Evolutionary conservation across 192 early-diverging fungal genomes (phyloP).

Genomic region (Gonapodya prolifera): DNA sequence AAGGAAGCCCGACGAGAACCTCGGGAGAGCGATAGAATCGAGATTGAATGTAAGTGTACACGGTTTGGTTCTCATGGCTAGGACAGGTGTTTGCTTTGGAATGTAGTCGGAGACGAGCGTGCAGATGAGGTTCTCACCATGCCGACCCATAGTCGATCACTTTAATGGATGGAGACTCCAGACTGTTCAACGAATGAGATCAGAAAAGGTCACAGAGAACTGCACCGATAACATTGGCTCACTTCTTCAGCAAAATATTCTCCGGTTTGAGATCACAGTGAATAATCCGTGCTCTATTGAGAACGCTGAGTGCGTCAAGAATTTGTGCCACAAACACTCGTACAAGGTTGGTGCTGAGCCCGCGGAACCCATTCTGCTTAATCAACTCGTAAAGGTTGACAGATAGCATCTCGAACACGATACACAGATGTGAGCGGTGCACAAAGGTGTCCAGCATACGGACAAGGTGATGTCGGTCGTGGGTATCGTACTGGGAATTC

Average conservation of each 20-base stretch:
- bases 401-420: constrained; percentile 94
- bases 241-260: constrained; percentile 86
- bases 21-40: constrained; percentile 95
- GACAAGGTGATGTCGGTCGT: constrained; percentile 82
- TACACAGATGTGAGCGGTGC: constrained; percentile 80
- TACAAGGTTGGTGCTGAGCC: constrained; percentile 85
- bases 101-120: neutral
- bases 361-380: constrained; percentile 94
- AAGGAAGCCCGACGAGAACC: constrained; percentile 84
- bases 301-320: constrained; percentile 74
- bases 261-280: constrained; percentile 99
- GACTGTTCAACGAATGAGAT: constrained; percentile 22
- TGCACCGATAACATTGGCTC: too few species aligned
- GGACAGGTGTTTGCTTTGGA: neutral
- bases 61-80: constrained; percentile 77
- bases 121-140: constrained; percentile 24
- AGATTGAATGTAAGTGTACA: constrained; percentile 97
- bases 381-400: constrained; percentile 97
- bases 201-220: too few species aligned
- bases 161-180: constrained; percentile 86
- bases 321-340: constrained; percentile 88
- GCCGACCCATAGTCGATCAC: constrained; percentile 98
- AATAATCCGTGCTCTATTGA: constrained; percentile 81
- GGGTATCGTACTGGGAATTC: constrained; percentile 73
- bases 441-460: constrained; percentile 87